These are phyloP conservation scores for Phialophora tarda DNA, from an alignment of 2,329 filamentous ascomycete species.

Conservation along the genomic window DNA sequence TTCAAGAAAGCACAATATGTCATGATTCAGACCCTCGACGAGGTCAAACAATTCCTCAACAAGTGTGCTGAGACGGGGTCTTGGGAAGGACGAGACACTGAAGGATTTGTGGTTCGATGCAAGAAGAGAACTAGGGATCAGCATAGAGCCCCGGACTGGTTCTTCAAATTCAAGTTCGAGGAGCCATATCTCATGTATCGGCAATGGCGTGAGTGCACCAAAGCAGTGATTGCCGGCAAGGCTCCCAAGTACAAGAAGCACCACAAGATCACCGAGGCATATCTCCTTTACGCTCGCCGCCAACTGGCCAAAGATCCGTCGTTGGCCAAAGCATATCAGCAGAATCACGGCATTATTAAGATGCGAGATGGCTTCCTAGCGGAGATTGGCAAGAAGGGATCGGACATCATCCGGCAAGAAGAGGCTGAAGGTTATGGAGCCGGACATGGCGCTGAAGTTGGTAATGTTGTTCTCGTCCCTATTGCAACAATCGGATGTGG, in stretches of 20 bases:
- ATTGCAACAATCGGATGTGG: conserved; percentile 94
- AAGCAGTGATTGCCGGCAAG: conserved; percentile 77
- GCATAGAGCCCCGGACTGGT: conserved; percentile 77
- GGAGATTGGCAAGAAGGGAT: conserved; percentile 81
- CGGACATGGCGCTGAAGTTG: conserved; percentile 10
- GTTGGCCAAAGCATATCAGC: conserved; percentile 73
- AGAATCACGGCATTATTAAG: conserved; percentile 93
- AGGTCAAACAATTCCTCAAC: conserved; percentile 82
- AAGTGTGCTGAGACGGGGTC: conserved; percentile 84
- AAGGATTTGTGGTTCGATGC: conserved; percentile 96
- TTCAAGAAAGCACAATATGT: conserved; percentile 88
- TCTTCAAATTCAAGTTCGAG: conserved; percentile 99
- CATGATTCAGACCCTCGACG: conserved; percentile 72
- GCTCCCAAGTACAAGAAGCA: conserved; percentile 84
- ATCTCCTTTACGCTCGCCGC: conserved; percentile 78
- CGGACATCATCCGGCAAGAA: conserved; percentile 81
- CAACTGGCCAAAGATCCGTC: conserved; percentile 71
- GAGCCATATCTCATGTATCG: conserved; percentile 99
- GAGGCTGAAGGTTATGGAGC: conserved; percentile 45
- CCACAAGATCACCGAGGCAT: conserved; percentile 85
- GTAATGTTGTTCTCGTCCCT: conserved; percentile 71
- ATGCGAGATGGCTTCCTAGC: conserved; percentile 86
- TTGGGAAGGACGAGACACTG: conserved; percentile 88
- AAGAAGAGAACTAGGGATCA: conserved; percentile 62
- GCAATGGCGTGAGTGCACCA: conserved; percentile 97